Evolutionary conservation across 2,329 filamentous ascomycete species (phyloP), one percentile per base, ranked within the genome.

Genomic region (Talaromyces sp.): DNA sequence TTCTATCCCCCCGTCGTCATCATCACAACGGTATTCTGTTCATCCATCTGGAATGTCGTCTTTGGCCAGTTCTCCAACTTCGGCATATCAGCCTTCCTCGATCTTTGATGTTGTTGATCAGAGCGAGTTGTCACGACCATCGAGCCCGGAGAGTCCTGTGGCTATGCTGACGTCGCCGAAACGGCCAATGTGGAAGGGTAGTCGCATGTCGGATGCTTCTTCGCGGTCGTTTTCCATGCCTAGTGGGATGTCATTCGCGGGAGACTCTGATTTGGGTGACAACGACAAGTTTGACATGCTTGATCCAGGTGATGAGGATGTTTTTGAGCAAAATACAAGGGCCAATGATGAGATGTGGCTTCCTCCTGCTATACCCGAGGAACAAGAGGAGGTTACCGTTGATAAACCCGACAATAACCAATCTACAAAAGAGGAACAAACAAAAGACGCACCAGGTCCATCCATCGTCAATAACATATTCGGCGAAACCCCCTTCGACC

Each of bases 11-110:
- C 80, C 74, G 2, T 64, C 66, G 5, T 50, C 28, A 3, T 39
- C 43, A 5, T 52, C 33, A 15, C 70, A 66, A 35, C 67, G 67
- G 46, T 75, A 68, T 67, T 72, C 72, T 54, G 58, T 68, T 19
- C 70, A 72, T 33, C 69, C 77, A 66, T 79, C 74, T 69, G 74
- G 63, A 45, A 71, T 84, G 1, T 90, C 88, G 1, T 96, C 92
- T 0, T 81, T 88, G 1, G 87, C 91, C 1, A 91, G 87, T 65
- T 97, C 93, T 3, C 92, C 94, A 0, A 82, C 81, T 45, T 94
- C 91, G 1, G 85, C 84, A 31, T 85, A 85, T 62, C 84, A 87
- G 17, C 83, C 83, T 53, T 90, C 83, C 11, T 85, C 89, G 0
- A 78, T 96, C 48, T 97, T 96, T 66, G 93, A 97, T 70, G 82